Base-by-base conservation (phyloP, 2,329 filamentous ascomycete genomes). In the Aureobasidium melanogenum region DNA sequence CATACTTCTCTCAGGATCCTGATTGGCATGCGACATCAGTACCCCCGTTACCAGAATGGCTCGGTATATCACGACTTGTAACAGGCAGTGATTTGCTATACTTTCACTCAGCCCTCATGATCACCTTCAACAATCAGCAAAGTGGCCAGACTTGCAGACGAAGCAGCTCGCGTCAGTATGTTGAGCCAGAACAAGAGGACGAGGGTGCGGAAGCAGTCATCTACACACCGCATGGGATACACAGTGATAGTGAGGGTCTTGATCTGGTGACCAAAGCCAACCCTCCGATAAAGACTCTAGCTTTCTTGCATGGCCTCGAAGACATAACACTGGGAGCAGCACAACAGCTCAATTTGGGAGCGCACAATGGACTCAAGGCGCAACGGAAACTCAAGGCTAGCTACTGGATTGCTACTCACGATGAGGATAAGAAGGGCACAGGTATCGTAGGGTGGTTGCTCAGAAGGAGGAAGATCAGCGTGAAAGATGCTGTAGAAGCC, bases 381-480 rank as follows among this genome's bases (percentile, higher is more conserved):
- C 83, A 83, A 62, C 71, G 76, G 17, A 71, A 79, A 5, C 71
- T 82, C 32, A 73, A 76, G 1, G 81, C 83, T 0, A 80, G 75
- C 65, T 88, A 87, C 66, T 88, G 85, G 85, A 72, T 88, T 19
- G 80, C 79, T 0, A 88, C 85, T 28, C 85, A 88, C 66, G 84
- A 87, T 65, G 85, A 87, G 69, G 74, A 82, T 5, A 87, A 87
- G 71, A 78, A 71, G 58, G 84, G 83, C 0, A 78, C 77, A 0
- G 84, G 84, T 0, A 66, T 87, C 5, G 79, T 87, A 10, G 78
- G 71, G 1, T 79, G 74, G 74, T 81, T 72, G 71, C 74, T 81
- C 61, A 70, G 68, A 36, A 66, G 77, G 36, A 78, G 74, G 52
- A 68, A 73, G 0, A 70, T 77, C 64, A 77, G 71, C 0, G 41